These are phyloP conservation scores for Coemansia sp. DNA, from an alignment of 371 early-diverging fungal species.

Conservation along the genomic window DNA sequence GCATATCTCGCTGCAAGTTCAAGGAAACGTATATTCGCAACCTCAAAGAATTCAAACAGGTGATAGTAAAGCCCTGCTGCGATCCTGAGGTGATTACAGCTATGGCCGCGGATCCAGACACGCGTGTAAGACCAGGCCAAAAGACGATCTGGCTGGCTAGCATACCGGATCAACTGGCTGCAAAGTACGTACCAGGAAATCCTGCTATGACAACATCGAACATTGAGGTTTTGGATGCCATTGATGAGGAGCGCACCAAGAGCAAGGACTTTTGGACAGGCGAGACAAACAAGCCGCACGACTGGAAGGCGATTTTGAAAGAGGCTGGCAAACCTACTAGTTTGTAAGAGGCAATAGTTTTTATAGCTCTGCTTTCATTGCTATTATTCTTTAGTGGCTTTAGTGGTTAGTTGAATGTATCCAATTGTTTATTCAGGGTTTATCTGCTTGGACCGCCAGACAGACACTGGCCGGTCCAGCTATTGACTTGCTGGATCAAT, in stretches of 20 bases:
- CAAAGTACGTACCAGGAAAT: constrained; percentile 17
- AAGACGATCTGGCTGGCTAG: constrained; percentile 34
- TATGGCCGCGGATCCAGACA: constrained; percentile 20
- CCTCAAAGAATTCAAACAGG: constrained; percentile 45
- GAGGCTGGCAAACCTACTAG: constrained; percentile 8
- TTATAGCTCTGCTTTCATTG: not conserved
- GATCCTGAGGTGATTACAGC: constrained; percentile 25
- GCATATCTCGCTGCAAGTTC: constrained; percentile 30
- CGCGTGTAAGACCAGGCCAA: constrained; percentile 5
- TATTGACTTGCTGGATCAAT: not conserved
- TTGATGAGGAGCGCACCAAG: constrained; percentile 34
- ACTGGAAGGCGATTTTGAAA: constrained; percentile 44
- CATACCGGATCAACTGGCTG: constrained; percentile 5
- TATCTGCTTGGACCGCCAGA: not conserved
- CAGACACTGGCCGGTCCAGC: not conserved
- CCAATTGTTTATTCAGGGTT: not conserved
- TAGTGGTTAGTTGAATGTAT: too few species aligned
- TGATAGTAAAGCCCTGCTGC: constrained; percentile 18
- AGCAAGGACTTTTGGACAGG: constrained; percentile 53
- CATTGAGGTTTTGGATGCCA: constrained; percentile 14
- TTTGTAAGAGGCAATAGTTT: not conserved
- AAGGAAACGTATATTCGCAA: constrained; percentile 46
- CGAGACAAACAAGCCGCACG: constrained; percentile 45
- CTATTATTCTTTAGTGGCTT: not conserved
- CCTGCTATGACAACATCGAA: constrained; percentile 12